Evolutionary conservation across 179 eudicot species (phyloP), one percentile per base, ranked within the genome.

Genomic region (Spergularia azorica): DNA sequence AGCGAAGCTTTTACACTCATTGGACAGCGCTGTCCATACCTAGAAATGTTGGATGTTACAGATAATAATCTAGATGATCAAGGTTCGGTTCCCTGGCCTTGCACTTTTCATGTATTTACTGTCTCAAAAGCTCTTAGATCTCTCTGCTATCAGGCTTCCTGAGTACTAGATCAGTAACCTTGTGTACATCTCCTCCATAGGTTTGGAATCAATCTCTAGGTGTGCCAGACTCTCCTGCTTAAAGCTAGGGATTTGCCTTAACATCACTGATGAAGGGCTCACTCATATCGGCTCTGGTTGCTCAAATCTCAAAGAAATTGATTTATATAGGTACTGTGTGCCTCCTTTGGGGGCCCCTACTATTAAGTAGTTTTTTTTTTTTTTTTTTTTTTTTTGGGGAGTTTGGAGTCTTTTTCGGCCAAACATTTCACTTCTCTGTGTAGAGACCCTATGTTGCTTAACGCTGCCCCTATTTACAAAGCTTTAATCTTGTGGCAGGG

Each of bases 31-130:
- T 93, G 97, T 74, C 86, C n/a, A 18, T 70, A 79, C 41, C 82
- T 91, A 18, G 94, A 90, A 76, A 96, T 91, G 83, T 86, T 91
- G 68, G 96, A 93, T 74, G 76, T 89, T 62, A 93, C 96, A n/a
- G 94, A 91, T 68, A 86, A 90, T 84, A 88, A 91, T 58, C 52
- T 93, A 39, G 94, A 90, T 68, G 89, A 93, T 79, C 88, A 86
- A 89, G 97, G 97, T 93, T 58, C 26, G 16, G 65, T 66, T 66
- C 7, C 15, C 26, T 13, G 41, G 18, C 38, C 43, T 5, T 38
- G 26, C 36, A 11, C 18, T 73, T 62, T 20, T 56, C 39, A 11
- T 61, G 41, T 15, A 16, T 71, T 56, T 21, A 21, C n/a, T 12
- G 8, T 46, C 32, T 6, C 69, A 46, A 46, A 46, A 46, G 50